phyloP scores from a whole-genome alignment of 2,329 filamentous ascomycete genomes.

The Stemphylium vesicarium region DNA sequence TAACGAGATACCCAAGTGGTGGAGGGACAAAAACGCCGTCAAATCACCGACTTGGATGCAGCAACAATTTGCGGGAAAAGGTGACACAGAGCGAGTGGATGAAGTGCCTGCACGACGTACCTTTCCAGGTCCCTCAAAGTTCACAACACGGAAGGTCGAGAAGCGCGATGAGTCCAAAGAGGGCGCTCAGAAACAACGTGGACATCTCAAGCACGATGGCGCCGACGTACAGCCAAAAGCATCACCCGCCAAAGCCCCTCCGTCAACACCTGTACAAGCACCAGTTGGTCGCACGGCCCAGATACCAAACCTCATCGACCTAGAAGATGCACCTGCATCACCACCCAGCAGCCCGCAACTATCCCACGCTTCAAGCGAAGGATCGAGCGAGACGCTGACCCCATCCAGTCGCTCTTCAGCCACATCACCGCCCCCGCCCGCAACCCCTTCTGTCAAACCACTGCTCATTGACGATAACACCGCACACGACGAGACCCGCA shows the following conservation, averaged over 20 bases:
- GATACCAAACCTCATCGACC: conserved; percentile 14
- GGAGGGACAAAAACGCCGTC: conserved; percentile 54
- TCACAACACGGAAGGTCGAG: not conserved
- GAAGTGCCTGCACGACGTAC: conserved; percentile 2
- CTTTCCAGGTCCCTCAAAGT: conserved; percentile 16
- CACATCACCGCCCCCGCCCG: too few relatives aligned
- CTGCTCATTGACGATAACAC: too few relatives aligned
- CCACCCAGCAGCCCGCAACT: conserved; percentile 8
- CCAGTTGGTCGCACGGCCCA: not conserved
- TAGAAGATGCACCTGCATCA: conserved; percentile 8
- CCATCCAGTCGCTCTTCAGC: not conserved
- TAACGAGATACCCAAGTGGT: conserved; percentile 61
- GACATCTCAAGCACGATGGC: not conserved
- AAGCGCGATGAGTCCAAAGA: not conserved
- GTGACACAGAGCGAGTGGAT: not conserved
- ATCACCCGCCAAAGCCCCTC: not conserved
- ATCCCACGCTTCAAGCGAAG: conserved; percentile 1
- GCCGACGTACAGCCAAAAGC: not conserved
- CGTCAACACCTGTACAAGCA: not conserved
- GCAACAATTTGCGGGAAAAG: conserved; percentile 17
- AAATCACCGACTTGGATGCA: conserved; percentile 35
- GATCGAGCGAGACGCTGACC: not conserved
- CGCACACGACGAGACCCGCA: not conserved
- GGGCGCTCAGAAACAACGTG: not conserved
- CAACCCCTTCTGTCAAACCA: not conserved